Evolutionary conservation across 352 stramenopile genomes (phyloP), one percentile per base, ranked within the genome.

Genomic region (Phytophthora tubulina): DNA sequence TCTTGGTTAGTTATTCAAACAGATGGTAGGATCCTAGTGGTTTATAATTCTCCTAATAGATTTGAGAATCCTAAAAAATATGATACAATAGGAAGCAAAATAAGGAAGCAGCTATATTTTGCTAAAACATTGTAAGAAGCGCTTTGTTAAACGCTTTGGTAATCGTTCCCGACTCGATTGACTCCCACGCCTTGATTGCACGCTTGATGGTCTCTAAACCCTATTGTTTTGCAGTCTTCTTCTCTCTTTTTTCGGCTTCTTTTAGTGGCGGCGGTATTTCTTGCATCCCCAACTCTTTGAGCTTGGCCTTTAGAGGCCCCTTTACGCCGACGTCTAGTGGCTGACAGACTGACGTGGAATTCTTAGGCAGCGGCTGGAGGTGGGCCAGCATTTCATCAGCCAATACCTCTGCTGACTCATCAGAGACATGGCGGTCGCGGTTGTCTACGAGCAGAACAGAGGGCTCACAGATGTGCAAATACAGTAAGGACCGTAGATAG

Each of bases 321-420:
- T 69, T 69, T 5, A 73, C 50, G 27, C 59, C 58, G 15, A 73
- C 58, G 9, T 64, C 59, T 14, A 80, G 69, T 17, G 69, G 57
- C 38, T 73, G 81, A 11, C 50, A 63, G 0, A 46, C 71, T 1
- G 58, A 73, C 1, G 66, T 73, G 0, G 58, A 33, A 27, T 68
- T 60, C 32, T 73, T 73, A 3, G 51, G 66, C 11, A 64, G 35
- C 17, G 42, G 42, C 21, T 67, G 21, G 11, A 67, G 41, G 21
- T 27, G 21, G 21, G 21, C 2, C 21, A 27, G 21, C 21, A 65
- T 17, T 15, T 38, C 39, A 10, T 38, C 8, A 11, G 45, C 21
- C n/a, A 41, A 11, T 6, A 38, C 36, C 21, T 59, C 52, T 1
- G 17, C 65, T 0, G 65, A 59, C 30, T 58, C 42, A 2, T 11